phyloP scores from a whole-genome alignment of 2,329 filamentous ascomycete species.

The Cercospora canescens region DNA sequence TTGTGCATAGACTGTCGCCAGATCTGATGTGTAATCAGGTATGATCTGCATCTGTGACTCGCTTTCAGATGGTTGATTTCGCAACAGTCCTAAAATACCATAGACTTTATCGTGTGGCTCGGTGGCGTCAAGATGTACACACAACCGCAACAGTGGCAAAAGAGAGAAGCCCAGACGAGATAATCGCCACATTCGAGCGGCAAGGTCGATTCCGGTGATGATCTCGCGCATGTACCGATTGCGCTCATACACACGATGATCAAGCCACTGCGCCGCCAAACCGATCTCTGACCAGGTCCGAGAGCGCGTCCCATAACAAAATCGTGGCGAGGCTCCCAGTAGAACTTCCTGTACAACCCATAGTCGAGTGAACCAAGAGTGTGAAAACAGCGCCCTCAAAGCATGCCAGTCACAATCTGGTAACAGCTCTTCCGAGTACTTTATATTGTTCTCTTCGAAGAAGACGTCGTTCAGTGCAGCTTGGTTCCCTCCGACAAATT shows the following conservation, averaged over 20 bases:
- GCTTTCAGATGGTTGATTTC: no score
- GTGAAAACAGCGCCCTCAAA: background rate
- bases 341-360: constrained; percentile 16
- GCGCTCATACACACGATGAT: background rate
- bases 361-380: constrained; percentile 1
- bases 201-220: background rate
- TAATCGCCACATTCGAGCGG: constrained; percentile 5
- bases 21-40: background rate
- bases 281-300: background rate
- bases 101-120: constrained; percentile 15
- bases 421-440: background rate
- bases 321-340: background rate
- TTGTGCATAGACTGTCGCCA: constrained; percentile 3
- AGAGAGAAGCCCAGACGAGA: background rate
- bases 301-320: background rate
- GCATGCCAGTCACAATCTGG: constrained; percentile 1
- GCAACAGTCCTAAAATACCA: constrained; percentile 15
- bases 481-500: background rate
- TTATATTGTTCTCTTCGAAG: background rate
- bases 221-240: background rate
- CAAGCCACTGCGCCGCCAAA: constrained; percentile 11
- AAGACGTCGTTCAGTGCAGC: background rate
- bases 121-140: background rate
- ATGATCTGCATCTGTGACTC: no score
- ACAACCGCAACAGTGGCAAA: background rate